Percentiles rank a stretch among this genome's conserved stretches.
These are phyloP conservation scores for Arthromyces matolae DNA, from an alignment of 768 basidiomycete genomes.

Conservation along the genomic window DNA sequence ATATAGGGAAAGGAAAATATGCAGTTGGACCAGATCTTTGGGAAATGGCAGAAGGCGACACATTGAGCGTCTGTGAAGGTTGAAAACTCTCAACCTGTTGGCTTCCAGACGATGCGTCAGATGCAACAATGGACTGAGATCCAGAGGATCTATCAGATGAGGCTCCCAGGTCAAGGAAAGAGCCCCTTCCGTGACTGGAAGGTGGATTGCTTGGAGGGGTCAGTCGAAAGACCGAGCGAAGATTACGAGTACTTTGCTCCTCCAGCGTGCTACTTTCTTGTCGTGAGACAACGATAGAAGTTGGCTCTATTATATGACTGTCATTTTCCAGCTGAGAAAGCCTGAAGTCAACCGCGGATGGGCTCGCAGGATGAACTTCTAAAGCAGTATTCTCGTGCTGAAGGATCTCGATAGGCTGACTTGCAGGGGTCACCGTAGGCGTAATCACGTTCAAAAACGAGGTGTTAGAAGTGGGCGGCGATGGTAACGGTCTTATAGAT, in stretches of 20 bases:
- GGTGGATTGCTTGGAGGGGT: slow-evolving; percentile 23
- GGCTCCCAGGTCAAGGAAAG: slow-evolving; percentile 37
- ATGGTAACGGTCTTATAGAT: background rate
- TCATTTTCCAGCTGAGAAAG: background rate
- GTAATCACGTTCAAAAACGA: slow-evolving; percentile 15
- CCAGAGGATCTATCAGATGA: slow-evolving; percentile 27
- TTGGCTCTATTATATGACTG: slow-evolving; percentile 15
- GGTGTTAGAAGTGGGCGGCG: slow-evolving; percentile 5
- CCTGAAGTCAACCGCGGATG: slow-evolving; percentile 11
- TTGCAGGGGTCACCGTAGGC: slow-evolving; percentile 10
- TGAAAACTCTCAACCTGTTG: slow-evolving; percentile 20
- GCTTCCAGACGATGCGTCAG: slow-evolving; percentile 6
- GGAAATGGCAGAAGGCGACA: slow-evolving; percentile 11
- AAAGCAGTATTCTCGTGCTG: background rate
- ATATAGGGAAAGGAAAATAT: slow-evolving; percentile 44
- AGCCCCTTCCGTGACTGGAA: slow-evolving; percentile 17
- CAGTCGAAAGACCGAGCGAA: slow-evolving; percentile 21
- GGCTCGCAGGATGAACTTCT: slow-evolving; percentile 9
- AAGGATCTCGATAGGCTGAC: slow-evolving; percentile 5
- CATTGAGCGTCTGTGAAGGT: slow-evolving; percentile 11
- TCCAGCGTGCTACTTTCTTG: slow-evolving; percentile 15
- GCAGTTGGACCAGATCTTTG: slow-evolving; percentile 18
- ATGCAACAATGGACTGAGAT: slow-evolving; percentile 18
- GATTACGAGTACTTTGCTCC: slow-evolving; percentile 12
- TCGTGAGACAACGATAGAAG: slow-evolving; percentile 1